Evolutionary conservation across 1,139 yeast species (phyloP), one percentile per base, ranked within the genome.

Genomic region (Candida frijolesensis): DNA sequence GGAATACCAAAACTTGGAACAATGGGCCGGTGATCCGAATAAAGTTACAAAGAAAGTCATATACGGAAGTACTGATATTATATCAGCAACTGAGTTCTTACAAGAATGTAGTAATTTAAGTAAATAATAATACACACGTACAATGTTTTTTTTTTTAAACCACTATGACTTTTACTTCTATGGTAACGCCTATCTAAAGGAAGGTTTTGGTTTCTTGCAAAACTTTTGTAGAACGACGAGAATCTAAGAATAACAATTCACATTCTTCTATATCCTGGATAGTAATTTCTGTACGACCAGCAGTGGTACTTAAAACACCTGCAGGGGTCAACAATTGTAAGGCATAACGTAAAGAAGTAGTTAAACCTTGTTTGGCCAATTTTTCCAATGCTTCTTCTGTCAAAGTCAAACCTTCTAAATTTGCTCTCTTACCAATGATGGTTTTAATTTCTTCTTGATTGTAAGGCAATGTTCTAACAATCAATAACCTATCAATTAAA

Each of bases 1-100:
- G 57, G 99, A 94, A 70, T 94, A 94, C 65, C 96, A 92, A 57
- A 92, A 92, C 63, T 78, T 94, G 60, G 96, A 89, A 67, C 97
- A 94, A 66, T 92, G 96, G 95, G 62, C 71, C 1, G 55, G 51
- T 25, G 86, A 85, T 10, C 68, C 70, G 6, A 62, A 71, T 54
- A 61, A 68, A 57, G 60, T 64, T n/a, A 14, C 42, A 12, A 75
- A 70, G 57, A 62, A 64, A 48, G 88, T 95, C 39, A 81, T 87
- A 19, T 95, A 94, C 66, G 99, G 99, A 35, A 84, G 96, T 59
- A 90, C 97, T 2, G 85, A 83, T 58, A 82, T 94, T 42, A 72
- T 85, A 41, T 85, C 96, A 1, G 96, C 99, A 1, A 70, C 71
- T 14, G 85, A 82, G 48, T 95, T 95, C 63, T 73, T 94, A 56